phyloP scores from a whole-genome alignment of 345 rosid species.

The Iberis pinnata region DNA sequence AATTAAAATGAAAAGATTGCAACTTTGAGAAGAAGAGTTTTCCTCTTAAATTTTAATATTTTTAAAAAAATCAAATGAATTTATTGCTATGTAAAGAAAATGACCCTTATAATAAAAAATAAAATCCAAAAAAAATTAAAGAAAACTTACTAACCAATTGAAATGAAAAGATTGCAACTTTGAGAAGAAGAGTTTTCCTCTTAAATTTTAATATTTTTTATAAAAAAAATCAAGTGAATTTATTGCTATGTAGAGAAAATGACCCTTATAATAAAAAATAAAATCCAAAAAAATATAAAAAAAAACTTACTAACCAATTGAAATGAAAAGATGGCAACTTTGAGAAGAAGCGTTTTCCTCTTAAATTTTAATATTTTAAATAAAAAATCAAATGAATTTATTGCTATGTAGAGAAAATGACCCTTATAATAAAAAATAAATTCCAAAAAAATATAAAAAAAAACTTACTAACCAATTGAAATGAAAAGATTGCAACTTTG shows the following conservation, averaged over 20 bases:
- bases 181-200: too few species aligned
- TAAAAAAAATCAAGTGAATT: conserved; percentile 16
- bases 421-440: too few species aligned
- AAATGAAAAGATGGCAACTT: conserved; percentile 7
- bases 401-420: too few species aligned
- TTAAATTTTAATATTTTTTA: neutral
- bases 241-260: conserved; percentile 33
- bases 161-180: too few species aligned
- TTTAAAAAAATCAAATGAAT: conserved; percentile 8
- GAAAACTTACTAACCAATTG: too few species aligned
- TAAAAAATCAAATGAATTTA: too few species aligned
- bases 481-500: too few species aligned
- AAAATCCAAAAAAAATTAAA: neutral
- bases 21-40: too few species aligned
- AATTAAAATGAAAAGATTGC: too few species aligned
- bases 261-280: conserved; percentile 23
- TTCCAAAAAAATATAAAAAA: too few species aligned
- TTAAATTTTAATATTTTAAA: too few species aligned
- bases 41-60: neutral
- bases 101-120: conserved; percentile 22
- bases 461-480: too few species aligned
- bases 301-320: conserved; percentile 36
- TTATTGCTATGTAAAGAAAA: conserved; percentile 33
- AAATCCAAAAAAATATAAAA: conserved; percentile 1
- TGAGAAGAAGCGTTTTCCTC: conserved; percentile 27